phyloP scores from a whole-genome alignment of 306 rosid species.

The Acacia confusa region DNA sequence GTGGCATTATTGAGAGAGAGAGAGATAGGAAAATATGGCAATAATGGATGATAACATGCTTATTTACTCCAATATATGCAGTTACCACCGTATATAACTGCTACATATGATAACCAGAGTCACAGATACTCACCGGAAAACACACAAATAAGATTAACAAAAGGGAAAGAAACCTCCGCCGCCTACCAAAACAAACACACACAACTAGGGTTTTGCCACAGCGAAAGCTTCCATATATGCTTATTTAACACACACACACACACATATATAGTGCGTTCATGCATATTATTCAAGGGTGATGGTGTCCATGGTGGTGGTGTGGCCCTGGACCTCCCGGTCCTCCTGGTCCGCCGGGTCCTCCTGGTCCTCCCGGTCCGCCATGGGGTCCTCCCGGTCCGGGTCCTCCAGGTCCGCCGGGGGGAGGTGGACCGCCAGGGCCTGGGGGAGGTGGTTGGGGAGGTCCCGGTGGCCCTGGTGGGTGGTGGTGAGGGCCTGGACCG shows the following conservation, averaged over 20 bases:
- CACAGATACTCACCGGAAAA: background rate
- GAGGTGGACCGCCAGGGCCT: background rate
- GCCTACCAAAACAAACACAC: background rate
- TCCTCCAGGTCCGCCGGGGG: background rate
- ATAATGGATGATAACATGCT: background rate
- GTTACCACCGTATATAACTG: background rate
- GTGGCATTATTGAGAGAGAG: no score
- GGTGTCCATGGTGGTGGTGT: background rate
- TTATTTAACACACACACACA: background rate
- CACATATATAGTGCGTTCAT: background rate
- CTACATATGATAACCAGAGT: background rate
- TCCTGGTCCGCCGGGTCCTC: background rate
- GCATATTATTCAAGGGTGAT: background rate
- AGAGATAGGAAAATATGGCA: no score
- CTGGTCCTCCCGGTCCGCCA: slow-evolving; percentile 18
- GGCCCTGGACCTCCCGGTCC: background rate
- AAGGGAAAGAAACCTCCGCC: background rate
- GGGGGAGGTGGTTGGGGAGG: slow-evolving; percentile 32
- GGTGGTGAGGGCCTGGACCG: slow-evolving; percentile 43
- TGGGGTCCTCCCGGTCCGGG: no score
- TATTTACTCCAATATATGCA: background rate
- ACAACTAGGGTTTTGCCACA: background rate
- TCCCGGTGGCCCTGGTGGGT: slow-evolving; percentile 35
- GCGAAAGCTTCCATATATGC: background rate
- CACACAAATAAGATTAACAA: background rate